Evolutionary conservation across 1,284 basidiomycete genomes (phyloP), one percentile per base, ranked within the genome.

Genomic region (Moesziomyces globuligerus): DNA sequence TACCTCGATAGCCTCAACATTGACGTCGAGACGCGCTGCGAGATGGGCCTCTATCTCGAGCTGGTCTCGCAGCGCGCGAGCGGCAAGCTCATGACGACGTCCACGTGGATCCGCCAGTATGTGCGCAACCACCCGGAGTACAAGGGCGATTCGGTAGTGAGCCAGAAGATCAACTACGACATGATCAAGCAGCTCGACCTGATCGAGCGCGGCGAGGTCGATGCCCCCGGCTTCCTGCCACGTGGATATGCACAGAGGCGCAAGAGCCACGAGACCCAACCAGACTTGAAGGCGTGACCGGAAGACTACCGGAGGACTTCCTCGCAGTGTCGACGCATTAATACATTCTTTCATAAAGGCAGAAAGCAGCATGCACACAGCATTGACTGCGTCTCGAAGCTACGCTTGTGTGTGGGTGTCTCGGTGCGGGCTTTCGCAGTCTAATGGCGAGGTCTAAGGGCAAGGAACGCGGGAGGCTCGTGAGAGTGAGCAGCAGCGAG

Each of bases 81-180:
- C 78, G 94, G 94, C 90, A 92, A 92, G 17, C 86, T 98, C n/a
- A 83, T 89, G 78, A 98, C 96, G 0, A 88, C 92, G 1, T 96
- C 96, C 2, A 89, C 89, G 8, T 99, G 93, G 93, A 94, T 97
- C 56, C 88, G 96, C 25, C 86, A 91, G 44, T 98, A 96, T 83
- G 91, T 99, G 43, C 88, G 89, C 20, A 86, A 88, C 1, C 96
- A 99, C 83, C 92, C 94, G 4, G 87, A 86, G 20, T 99, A 99
- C 85, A 90, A 91, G 83, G 87, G 88, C 49, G 94, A 98, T 84
- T 96, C 93, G 39, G 90, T 91, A 32, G 91, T 99, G 23, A 90
- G 86, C 47, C 88, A 93, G 79, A 89, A 91, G 84, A 93, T 98
- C 81, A 97, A 95, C 80, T 96, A 94, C 81, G 96, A 98, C 83